Evolutionary conservation across 1,284 basidiomycete species (phyloP).

Genomic region (Moesziomyces globuligerus): DNA sequence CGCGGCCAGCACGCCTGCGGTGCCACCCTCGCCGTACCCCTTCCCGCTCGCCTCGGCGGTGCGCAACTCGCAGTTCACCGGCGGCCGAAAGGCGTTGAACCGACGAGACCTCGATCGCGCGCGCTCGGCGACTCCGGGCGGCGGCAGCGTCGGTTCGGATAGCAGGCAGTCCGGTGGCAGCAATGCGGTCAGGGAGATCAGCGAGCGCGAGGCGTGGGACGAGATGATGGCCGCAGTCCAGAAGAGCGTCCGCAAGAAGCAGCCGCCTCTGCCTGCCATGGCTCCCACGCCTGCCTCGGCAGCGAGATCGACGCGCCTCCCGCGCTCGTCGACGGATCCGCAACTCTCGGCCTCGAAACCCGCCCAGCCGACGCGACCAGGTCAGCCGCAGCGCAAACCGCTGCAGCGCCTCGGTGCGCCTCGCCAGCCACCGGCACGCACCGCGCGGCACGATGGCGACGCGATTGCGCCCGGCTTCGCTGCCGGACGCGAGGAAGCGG

Average conservation of each 20-base stretch:
- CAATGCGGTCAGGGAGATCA: slow-evolving; percentile 62
- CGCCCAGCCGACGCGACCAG: slow-evolving; percentile 7
- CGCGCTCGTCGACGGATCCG: slow-evolving; percentile 43
- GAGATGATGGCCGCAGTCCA: slow-evolving; percentile 63
- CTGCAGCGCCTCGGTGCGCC: slow-evolving; percentile 24
- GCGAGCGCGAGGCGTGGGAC: slow-evolving; percentile 64
- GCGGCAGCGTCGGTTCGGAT: slow-evolving; percentile 60
- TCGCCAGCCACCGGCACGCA: slow-evolving; percentile 8
- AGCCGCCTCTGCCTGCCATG: slow-evolving; percentile 13
- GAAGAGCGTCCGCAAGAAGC: slow-evolving; percentile 62
- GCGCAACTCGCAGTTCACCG: slow-evolving; percentile 29
- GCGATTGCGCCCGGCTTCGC: too few species aligned
- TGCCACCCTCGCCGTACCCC: slow-evolving; percentile 61
- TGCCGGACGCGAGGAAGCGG: too few species aligned
- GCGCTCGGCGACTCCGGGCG: slow-evolving; percentile 43
- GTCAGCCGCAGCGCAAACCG: slow-evolving; percentile 8
- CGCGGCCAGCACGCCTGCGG: slow-evolving; percentile 32
- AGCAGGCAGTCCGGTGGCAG: slow-evolving; percentile 65
- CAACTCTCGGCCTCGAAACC: slow-evolving; percentile 41
- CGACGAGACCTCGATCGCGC: slow-evolving; percentile 55
- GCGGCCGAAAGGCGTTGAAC: slow-evolving; percentile 22
- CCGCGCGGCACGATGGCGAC: slow-evolving; percentile 13
- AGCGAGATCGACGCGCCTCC: slow-evolving; percentile 11
- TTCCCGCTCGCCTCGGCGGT: slow-evolving; percentile 54
- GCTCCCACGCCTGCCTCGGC: slow-evolving; percentile 18